A percentile compares a stretch with the other conserved stretches of the same genome.
Evolutionary conservation across 2,329 filamentous ascomycete genomes (phyloP).

Genomic region (Pseudovirgaria hyperparasitica): DNA sequence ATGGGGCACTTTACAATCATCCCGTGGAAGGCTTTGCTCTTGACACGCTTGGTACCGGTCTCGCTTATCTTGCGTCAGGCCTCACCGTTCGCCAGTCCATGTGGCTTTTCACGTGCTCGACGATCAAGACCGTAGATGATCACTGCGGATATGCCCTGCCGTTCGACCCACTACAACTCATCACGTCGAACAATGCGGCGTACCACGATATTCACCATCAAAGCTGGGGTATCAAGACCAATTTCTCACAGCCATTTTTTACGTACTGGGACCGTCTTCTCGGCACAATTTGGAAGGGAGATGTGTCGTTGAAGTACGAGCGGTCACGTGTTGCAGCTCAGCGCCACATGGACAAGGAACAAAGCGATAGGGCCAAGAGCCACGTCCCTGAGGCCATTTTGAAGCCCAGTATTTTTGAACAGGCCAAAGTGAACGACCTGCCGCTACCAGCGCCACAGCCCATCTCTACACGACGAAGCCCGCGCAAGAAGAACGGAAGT

Average conservation of each 20-base stretch:
- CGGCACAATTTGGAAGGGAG: slow-evolving; percentile 67
- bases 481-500: slow-evolving; percentile 28
- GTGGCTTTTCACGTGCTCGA: slow-evolving; percentile 77
- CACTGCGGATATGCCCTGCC: slow-evolving; percentile 95
- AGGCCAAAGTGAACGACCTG: slow-evolving; percentile 6
- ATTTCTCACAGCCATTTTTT: slow-evolving; percentile 86
- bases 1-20: slow-evolving; percentile 93
- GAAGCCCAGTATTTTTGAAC: slow-evolving; percentile 12
- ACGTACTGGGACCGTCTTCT: slow-evolving; percentile 85
- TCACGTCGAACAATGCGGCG: slow-evolving; percentile 88
- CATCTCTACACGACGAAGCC: slow-evolving; percentile 24
- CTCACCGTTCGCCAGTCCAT: slow-evolving; percentile 83
- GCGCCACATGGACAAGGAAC: slow-evolving; percentile 41
- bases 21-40: slow-evolving; percentile 87
- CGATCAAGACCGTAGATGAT: slow-evolving; percentile 93
- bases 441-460: too few relatives aligned
- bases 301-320: slow-evolving; percentile 47
- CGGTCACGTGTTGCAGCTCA: slow-evolving; percentile 42
- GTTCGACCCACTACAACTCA: slow-evolving; percentile 82
- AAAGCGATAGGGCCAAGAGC: too few relatives aligned
- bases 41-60: slow-evolving; percentile 75
- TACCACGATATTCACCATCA: slow-evolving; percentile 99
- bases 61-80: slow-evolving; percentile 68
- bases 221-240: slow-evolving; percentile 96
- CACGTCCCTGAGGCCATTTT: slow-evolving; percentile 9